Percentiles rank a stretch among this genome's conserved stretches.
phyloP scores from a whole-genome alignment of 2,329 filamentous ascomycete species.

The Pseudogymnoascus sp. region DNA sequence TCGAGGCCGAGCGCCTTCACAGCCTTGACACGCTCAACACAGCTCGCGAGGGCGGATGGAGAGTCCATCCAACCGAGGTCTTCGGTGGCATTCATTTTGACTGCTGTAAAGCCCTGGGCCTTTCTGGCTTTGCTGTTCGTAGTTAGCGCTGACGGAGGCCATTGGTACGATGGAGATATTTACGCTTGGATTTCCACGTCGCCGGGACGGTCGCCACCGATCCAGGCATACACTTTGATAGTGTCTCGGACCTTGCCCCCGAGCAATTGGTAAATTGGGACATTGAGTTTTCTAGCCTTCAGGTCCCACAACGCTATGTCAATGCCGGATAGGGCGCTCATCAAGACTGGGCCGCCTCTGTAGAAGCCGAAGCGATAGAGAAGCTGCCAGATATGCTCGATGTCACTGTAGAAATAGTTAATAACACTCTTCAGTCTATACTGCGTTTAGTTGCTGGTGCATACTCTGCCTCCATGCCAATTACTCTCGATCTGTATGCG shows the following conservation, averaged over 20 bases:
- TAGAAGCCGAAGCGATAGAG: conserved; percentile 69
- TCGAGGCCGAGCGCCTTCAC: conserved; percentile 68
- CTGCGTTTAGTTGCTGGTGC: conserved; percentile 18
- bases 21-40: conserved; percentile 59
- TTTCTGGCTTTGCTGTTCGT: conserved; percentile 46
- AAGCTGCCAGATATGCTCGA: conserved; percentile 75
- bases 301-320: conserved; percentile 78
- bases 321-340: conserved; percentile 70
- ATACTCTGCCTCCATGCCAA: conserved; percentile 66
- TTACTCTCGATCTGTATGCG: conserved; percentile 55
- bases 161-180: conserved; percentile 21
- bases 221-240: conserved; percentile 71
- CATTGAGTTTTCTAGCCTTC: conserved; percentile 57
- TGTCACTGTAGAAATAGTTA: conserved; percentile 46
- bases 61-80: conserved; percentile 73
- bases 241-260: conserved; percentile 68
- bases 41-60: conserved; percentile 54
- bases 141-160: conserved; percentile 13
- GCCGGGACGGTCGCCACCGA: conserved; percentile 64
- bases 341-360: conserved; percentile 70
- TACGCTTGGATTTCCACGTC: conserved; percentile 61
- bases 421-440: not conserved
- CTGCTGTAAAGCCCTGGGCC: conserved; percentile 56
- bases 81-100: conserved; percentile 78
- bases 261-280: conserved; percentile 67